These are phyloP conservation scores for Penicillium sp. DNA, from an alignment of 2,329 filamentous ascomycete species.

Conservation along the genomic window DNA sequence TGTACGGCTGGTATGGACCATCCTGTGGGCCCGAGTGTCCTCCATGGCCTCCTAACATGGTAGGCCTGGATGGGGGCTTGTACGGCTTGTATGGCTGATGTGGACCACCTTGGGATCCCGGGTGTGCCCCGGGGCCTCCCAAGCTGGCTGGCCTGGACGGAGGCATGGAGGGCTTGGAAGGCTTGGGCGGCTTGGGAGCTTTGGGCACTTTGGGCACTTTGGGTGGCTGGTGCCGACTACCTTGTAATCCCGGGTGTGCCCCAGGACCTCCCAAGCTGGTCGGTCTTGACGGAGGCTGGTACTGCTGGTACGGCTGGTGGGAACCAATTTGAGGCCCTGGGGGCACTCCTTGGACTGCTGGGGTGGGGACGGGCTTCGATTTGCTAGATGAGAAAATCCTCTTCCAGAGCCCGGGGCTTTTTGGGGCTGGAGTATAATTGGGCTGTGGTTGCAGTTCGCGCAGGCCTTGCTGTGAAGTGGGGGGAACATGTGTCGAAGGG, in stretches of 20 bases:
- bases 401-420: not conserved
- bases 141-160: too few relatives aligned
- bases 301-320: too few relatives aligned
- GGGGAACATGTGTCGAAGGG: not conserved
- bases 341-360: not conserved
- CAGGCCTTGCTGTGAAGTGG: not conserved
- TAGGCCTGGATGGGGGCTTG: not conserved
- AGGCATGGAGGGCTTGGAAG: not conserved
- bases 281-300: too few relatives aligned
- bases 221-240: too few relatives aligned
- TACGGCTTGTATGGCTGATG: not conserved
- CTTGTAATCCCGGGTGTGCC: too few relatives aligned
- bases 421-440: not conserved
- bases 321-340: too few relatives aligned
- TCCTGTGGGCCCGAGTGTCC: not conserved
- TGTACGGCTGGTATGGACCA: not conserved
- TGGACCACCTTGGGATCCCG: too few relatives aligned
- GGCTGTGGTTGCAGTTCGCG: not conserved
- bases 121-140: too few relatives aligned
- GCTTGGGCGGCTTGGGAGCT: not conserved
- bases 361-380: not conserved
- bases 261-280: too few relatives aligned
- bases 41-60: not conserved
- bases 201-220: too few relatives aligned
- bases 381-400: not conserved